Evolutionary conservation across 305 asterid species (phyloP), one percentile per base, ranked within the genome.

Genomic region (Fraxinus velutina): DNA sequence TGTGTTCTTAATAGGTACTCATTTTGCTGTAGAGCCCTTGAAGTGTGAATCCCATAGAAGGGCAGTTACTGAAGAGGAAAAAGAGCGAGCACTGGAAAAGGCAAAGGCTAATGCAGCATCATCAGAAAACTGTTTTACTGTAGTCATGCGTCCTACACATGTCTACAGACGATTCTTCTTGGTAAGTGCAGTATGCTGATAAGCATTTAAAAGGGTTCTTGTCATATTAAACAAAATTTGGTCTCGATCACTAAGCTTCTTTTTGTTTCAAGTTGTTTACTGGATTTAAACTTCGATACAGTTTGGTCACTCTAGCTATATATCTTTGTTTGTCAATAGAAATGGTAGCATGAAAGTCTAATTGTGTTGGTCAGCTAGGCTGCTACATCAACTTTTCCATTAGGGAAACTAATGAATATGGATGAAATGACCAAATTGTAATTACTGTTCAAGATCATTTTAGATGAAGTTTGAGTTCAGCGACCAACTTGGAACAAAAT

Each of bases 61-160:
- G 80, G 73, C 74, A 0, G 86, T 86, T 2, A 85, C 85, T 2
- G 64, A 60, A 39, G 88, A 86, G 78, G 89, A 86, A 36, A 88
- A 34, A 57, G 24, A 60, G 7, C 85, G 42, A 15, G 89, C 83
- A 0, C 32, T 82, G 6, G 50, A 78, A 9, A 30, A 17, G 75
- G 91, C 91, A 60, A 60, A 60, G n/a, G 71, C 71, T 17, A 73
- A 34, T 3, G 87, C 75, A 62, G 79, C 84, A 15, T 34, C 85
- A 17, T 37, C 86, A 0, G 79, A 78, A 2, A 73, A 73, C 33
- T 79, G 87, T 55, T 85, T 84, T 80, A 21, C 75, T 0, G 82
- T 81, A 76, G 76, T 85, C 22, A 89, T 89, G 92, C 79, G 78
- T 22, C 81, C 82, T 3, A 80, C 89, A 12, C 89, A 85, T 76